Conservation (phyloP, 2,329 filamentous ascomycete genomes). For the Nemania sp. region DNA sequence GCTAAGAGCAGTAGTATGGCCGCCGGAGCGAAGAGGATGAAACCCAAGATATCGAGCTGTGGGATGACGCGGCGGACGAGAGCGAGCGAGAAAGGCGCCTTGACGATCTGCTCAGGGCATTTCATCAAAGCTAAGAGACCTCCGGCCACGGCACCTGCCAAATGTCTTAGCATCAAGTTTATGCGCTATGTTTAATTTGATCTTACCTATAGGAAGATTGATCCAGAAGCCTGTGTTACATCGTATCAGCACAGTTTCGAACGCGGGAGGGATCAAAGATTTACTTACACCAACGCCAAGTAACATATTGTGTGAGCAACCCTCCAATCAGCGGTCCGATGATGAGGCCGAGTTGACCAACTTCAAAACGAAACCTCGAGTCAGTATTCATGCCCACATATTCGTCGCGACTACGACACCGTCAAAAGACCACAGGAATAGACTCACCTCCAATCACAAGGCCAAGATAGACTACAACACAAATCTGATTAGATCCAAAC, state of each 20-base stretch:
- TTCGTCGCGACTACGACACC: neutral
- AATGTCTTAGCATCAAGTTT: neutral
- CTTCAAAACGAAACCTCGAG: conserved; percentile 2
- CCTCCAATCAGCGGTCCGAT: conserved; percentile 29
- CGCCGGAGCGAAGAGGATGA: conserved; percentile 47
- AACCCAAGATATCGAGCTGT: conserved; percentile 48
- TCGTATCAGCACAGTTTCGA: conserved; percentile 39
- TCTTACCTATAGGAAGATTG: conserved; percentile 47
- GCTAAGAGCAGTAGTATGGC: conserved; percentile 49
- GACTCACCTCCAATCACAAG: conserved; percentile 52
- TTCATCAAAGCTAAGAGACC: conserved; percentile 38
- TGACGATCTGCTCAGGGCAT: conserved; percentile 44
- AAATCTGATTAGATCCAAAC: conserved; percentile 2
- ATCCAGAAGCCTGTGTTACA: conserved; percentile 40
- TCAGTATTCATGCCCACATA: neutral
- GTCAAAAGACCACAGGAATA: conserved; percentile 37
- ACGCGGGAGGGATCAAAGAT: neutral
- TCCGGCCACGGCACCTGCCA: conserved; percentile 39
- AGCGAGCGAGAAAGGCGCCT: conserved; percentile 32
- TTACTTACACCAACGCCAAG: conserved; percentile 28
- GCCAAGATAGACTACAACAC: conserved; percentile 37
- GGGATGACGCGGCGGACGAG: conserved; percentile 36
- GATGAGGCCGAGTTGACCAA: conserved; percentile 20
- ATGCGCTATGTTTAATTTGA: neutral
- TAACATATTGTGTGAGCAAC: conserved; percentile 26